phyloP scores from a whole-genome alignment of 164 flowering plant species.

The Aristolochia contorta region DNA sequence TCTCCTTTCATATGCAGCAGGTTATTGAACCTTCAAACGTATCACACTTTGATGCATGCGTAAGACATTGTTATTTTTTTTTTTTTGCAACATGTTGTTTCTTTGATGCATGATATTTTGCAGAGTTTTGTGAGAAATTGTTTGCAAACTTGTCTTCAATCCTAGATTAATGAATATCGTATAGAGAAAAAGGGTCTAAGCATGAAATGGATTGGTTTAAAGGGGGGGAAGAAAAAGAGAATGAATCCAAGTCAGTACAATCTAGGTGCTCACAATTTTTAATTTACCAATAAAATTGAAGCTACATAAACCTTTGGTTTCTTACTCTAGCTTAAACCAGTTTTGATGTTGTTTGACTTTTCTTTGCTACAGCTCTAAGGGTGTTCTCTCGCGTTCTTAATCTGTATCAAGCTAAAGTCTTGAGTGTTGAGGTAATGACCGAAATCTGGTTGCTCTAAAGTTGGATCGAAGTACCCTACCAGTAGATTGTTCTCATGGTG shows the following conservation, averaged over 20 bases:
- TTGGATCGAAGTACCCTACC: too few species aligned
- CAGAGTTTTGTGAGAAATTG: not conserved
- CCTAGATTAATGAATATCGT: too few species aligned
- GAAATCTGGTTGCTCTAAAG: too few species aligned
- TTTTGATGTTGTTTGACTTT: too few species aligned
- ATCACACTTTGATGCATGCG: not conserved
- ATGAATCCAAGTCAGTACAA: not conserved
- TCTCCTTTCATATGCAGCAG: not conserved
- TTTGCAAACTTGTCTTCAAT: too few species aligned
- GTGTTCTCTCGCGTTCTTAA: slow-evolving; percentile 3
- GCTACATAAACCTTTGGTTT: not conserved
- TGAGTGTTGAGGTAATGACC: not conserved
- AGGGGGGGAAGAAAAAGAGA: not conserved
- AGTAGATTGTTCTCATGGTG: too few species aligned
- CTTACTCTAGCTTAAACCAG: not conserved
- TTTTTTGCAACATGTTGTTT: not conserved
- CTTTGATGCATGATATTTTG: not conserved
- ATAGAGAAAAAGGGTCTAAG: not conserved
- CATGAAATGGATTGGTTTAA: not conserved
- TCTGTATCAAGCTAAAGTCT: not conserved
- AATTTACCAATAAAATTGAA: not conserved
- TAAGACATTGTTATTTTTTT: not conserved
- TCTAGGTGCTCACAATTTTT: not conserved
- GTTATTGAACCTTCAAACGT: not conserved
- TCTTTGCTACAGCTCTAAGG: slow-evolving; percentile 1